These are phyloP conservation scores for Psilocybe cubensis DNA, from an alignment of 768 basidiomycete genomes.

Conservation along the genomic window DNA sequence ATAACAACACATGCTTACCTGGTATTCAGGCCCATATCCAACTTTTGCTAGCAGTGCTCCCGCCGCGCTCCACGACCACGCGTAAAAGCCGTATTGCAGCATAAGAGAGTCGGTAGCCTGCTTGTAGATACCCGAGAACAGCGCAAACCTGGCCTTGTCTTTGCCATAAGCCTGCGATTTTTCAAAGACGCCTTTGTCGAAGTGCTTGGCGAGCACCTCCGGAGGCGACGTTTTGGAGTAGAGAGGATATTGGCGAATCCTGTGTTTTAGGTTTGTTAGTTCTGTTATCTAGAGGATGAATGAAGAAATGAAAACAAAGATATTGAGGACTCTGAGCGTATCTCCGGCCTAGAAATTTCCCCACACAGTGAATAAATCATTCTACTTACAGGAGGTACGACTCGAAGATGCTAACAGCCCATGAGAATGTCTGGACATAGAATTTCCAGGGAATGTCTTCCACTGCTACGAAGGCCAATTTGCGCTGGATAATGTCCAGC, in stretches of 20 bases:
- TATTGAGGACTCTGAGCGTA: neutral
- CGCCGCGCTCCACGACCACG: slow-evolving; percentile 79
- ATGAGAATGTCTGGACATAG: slow-evolving; percentile 79
- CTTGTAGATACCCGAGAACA: slow-evolving; percentile 75
- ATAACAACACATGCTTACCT: slow-evolving; percentile 70
- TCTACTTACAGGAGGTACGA: slow-evolving; percentile 79
- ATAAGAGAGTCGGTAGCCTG: slow-evolving; percentile 71
- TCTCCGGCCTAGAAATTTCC: neutral
- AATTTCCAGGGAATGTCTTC: slow-evolving; percentile 82
- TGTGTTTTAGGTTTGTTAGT: slow-evolving; percentile 9
- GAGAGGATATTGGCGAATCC: slow-evolving; percentile 81
- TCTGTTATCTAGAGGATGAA: neutral
- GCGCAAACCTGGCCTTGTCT: slow-evolving; percentile 85
- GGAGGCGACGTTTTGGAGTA: slow-evolving; percentile 81
- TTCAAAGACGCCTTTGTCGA: slow-evolving; percentile 71
- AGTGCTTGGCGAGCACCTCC: slow-evolving; percentile 66
- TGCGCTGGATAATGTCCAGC: slow-evolving; percentile 58
- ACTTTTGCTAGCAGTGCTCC: slow-evolving; percentile 51
- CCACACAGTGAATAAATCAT: neutral
- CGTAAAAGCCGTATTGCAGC: slow-evolving; percentile 78
- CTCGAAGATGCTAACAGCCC: slow-evolving; percentile 83
- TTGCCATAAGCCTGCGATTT: slow-evolving; percentile 93
- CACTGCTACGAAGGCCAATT: slow-evolving; percentile 71
- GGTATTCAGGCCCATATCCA: slow-evolving; percentile 73
- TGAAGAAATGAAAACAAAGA: neutral